phyloP scores from a whole-genome alignment of 345 rosid genomes.

The Cardamine occulta region DNA sequence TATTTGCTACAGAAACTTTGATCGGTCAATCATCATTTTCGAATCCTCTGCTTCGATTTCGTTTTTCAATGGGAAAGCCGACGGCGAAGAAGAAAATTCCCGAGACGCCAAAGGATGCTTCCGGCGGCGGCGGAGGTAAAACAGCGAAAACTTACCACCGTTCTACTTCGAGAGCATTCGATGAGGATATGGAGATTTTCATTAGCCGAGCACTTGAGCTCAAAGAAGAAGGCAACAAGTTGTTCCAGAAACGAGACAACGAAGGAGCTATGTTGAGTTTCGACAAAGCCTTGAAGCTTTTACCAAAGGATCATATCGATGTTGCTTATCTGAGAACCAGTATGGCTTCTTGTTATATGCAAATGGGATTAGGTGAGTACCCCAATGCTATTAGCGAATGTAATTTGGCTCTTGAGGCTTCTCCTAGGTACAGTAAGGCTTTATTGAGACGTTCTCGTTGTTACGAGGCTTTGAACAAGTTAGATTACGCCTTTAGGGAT shows the following conservation, averaged over 20 bases:
- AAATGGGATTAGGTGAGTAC: slow-evolving; percentile 93
- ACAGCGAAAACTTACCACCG: slow-evolving; percentile 54
- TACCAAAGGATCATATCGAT: slow-evolving; percentile 80
- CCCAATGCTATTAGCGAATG: slow-evolving; percentile 93
- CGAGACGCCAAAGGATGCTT: slow-evolving; percentile 44
- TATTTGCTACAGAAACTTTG: not conserved
- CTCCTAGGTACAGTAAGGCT: slow-evolving; percentile 90
- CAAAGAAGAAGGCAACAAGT: slow-evolving; percentile 94
- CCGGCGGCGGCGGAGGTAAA: slow-evolving; percentile 46
- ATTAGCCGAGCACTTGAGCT: slow-evolving; percentile 89
- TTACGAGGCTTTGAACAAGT: slow-evolving; percentile 79
- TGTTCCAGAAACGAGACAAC: slow-evolving; percentile 81
- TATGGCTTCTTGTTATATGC: slow-evolving; percentile 97
- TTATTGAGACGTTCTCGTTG: slow-evolving; percentile 81
- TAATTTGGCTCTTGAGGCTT: slow-evolving; percentile 81
- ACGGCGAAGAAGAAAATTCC: slow-evolving; percentile 79
- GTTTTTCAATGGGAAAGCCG: slow-evolving; percentile 80
- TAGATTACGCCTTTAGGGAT: slow-evolving; percentile 92
- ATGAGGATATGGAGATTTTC: slow-evolving; percentile 92
- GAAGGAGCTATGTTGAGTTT: slow-evolving; percentile 96
- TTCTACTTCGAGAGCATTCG: slow-evolving; percentile 66
- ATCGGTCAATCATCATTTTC: slow-evolving; percentile 19
- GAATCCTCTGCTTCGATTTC: not conserved
- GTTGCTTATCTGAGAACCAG: slow-evolving; percentile 77
- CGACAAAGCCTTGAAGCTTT: slow-evolving; percentile 90